Base-by-base conservation (phyloP, 495 filamentous ascomycete species). In the Penicillium steckii region DNA sequence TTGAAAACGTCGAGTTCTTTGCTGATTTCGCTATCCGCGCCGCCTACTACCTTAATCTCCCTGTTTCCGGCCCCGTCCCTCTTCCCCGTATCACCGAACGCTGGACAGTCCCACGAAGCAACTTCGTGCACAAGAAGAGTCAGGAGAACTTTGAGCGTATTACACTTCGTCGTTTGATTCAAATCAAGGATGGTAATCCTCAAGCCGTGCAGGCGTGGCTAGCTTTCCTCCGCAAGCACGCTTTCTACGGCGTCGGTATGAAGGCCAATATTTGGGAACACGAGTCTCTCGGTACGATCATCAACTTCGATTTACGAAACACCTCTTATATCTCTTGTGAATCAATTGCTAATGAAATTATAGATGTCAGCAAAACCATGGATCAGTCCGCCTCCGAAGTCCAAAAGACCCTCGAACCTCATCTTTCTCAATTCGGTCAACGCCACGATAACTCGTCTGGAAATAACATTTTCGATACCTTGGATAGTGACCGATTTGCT, bases 71-170 rank as follows among this genome's bases (percentile, higher is more conserved):
- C 1, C 91, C 94, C 19, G 77, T 96, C 4, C 91, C 94, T n/a
- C 77, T 98, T 27, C 94, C 94, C 4, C 82, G 86, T 47, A 89
- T 90, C 37, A 84, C 80, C 15, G 86, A 97, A 72, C 80, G 91
- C 51, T 98, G 95, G 95, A 97, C 94, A 44, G 92, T 98, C 10
- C 93, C 92, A 22, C 83, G 82, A 64, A 84, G 82, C 57, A 87
- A 87, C 66, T 98, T 98, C 77, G 85, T 96, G 50, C 85, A 88
- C 78, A 98, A 98, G 76, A 98, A 97, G 75, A 87, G 83, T 50
- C 91, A 98, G 70, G 95, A 98, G 74, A 98, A 98, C 67, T 98
- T 93, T 63, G 92, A 96, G 76, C 80, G 94, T 15, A 85, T 91
- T 47, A 98, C 94, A 15, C 67, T 91, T 52, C 82, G 94, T 45